These are phyloP conservation scores for Phtheirospermum japonicum DNA, from an alignment of 257 asterid genomes.

Conservation along the genomic window DNA sequence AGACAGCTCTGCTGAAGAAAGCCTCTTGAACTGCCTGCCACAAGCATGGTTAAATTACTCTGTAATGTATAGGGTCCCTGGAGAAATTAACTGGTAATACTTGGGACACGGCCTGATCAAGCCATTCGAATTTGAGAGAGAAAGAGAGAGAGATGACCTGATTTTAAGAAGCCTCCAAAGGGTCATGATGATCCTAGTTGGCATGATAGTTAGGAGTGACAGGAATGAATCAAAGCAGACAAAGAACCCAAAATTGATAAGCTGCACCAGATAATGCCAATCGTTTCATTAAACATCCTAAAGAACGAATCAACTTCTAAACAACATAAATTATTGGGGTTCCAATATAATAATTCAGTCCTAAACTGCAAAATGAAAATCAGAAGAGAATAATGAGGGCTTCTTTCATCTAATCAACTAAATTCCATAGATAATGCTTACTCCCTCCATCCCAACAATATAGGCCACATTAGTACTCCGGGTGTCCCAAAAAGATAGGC, in stretches of 20 bases:
- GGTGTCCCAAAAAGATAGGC: too few relatives aligned
- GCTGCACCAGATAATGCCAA: conserved; percentile 52
- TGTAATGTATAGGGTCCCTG: conserved; percentile 32
- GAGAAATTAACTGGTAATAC: conserved; percentile 22
- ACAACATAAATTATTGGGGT: conserved; percentile 6
- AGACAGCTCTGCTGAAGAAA: conserved; percentile 81
- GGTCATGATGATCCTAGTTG: conserved; percentile 61
- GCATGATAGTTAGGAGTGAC: conserved; percentile 94
- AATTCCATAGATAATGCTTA: neutral
- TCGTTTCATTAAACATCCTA: conserved; percentile 19
- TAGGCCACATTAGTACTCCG: too few relatives aligned
- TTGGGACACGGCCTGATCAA: conserved; percentile 13
- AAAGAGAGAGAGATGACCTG: conserved; percentile 58
- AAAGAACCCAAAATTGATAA: conserved; percentile 80
- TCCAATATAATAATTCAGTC: neutral
- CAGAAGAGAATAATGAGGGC: conserved; percentile 1
- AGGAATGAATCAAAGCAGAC: conserved; percentile 95
- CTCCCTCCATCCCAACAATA: too few relatives aligned
- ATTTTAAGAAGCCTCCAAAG: conserved; percentile 67
- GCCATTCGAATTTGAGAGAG: conserved; percentile 5
- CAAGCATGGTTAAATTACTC: conserved; percentile 59
- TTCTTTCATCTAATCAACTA: conserved; percentile 4
- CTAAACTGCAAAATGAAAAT: neutral
- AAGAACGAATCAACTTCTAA: conserved; percentile 24
- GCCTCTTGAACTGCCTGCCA: conserved; percentile 99